Base-by-base conservation (phyloP, 805 yeast genomes). In the Candida takata region DNA sequence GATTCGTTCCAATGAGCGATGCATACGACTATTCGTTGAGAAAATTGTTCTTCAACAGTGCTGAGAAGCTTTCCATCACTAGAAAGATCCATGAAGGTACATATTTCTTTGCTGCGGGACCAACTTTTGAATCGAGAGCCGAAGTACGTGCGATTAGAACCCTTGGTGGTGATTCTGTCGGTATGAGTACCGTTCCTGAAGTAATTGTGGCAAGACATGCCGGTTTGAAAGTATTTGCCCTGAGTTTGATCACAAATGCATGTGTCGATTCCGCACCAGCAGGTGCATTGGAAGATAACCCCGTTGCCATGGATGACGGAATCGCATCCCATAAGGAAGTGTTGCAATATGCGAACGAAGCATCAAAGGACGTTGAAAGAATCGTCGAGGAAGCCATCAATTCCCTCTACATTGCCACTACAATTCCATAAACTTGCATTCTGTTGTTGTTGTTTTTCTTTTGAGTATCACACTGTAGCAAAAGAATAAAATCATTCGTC, bases 151-250 rank as follows among this genome's bases (percentile, higher is more conserved):
- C 79, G 68, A 64, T 90, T 31, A 59, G 77, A 41, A 47, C 62
- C 6, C 45, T 82, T 20, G 97, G 97, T 8, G 96, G 85, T 34
- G 97, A 90, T 58, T 84, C 92, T 0, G 97, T 88, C 3, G 97
- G 97, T 4, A 90, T 90, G 98, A 83, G 95, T 38, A 92, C 97
- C 1, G 97, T 90, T 24, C 97, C 98, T 0, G 98, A 90, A 60
- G 95, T 86, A 3, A 76, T 86, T 42, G 81, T 86, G 14, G 97
- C 96, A 2, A 77, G 95, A 56, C 97, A 92, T 57, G 72, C 79
- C 40, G 95, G 88, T 1, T 60, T 92, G 63, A 70, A 66, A 44
- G 95, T 87, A 5, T 63, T 90, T 43, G 97, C 97, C 0, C 58
- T 90, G 28, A 81, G 92, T 44, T 67, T 92, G 42, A 80, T 90